A percentile compares a stretch with the other conserved stretches of the same genome.
These are phyloP conservation scores for Diplodia intermedia DNA, from an alignment of 2,329 filamentous ascomycete species.

Conservation along the genomic window DNA sequence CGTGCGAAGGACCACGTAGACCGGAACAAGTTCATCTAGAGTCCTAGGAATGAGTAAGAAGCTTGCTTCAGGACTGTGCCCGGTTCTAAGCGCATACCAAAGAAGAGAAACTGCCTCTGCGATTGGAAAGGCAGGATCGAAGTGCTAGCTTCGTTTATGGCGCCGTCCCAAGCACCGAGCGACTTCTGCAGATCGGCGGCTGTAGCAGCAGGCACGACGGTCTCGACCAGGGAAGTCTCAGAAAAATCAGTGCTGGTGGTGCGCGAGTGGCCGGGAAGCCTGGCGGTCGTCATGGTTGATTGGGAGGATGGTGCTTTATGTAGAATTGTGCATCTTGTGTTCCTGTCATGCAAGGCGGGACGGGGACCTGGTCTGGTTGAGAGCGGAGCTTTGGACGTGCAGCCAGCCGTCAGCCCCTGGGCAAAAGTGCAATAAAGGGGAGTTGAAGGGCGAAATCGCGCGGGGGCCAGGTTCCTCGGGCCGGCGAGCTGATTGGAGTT, in stretches of 20 bases:
- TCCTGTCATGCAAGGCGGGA: constrained; percentile 20
- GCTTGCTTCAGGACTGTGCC: constrained; percentile 48
- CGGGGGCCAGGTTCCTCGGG: constrained; percentile 1
- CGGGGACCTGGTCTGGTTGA: constrained; percentile 2
- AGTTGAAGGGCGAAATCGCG: not conserved
- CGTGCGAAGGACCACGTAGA: constrained; percentile 72
- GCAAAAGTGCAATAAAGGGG: not conserved
- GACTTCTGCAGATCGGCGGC: constrained; percentile 47
- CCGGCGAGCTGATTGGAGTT: constrained; percentile 13
- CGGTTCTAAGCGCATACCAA: constrained; percentile 63
- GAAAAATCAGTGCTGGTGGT: constrained; percentile 46
- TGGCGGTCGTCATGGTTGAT: constrained; percentile 26
- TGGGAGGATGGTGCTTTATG: constrained; percentile 21
- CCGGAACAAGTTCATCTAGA: constrained; percentile 74
- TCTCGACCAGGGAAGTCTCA: constrained; percentile 49
- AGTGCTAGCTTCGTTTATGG: constrained; percentile 52
- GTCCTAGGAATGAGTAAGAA: constrained; percentile 60
- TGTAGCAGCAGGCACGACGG: constrained; percentile 48
- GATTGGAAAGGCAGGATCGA: constrained; percentile 63
- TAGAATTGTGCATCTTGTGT: constrained; percentile 26
- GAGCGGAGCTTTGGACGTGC: not conserved
- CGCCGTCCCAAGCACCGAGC: constrained; percentile 55
- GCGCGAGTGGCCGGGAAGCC: constrained; percentile 37
- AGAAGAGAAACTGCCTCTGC: constrained; percentile 71
- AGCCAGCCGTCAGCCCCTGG: not conserved